Evolutionary conservation across 306 rosid genomes (phyloP).

Genomic region (Prosopis cineraria): DNA sequence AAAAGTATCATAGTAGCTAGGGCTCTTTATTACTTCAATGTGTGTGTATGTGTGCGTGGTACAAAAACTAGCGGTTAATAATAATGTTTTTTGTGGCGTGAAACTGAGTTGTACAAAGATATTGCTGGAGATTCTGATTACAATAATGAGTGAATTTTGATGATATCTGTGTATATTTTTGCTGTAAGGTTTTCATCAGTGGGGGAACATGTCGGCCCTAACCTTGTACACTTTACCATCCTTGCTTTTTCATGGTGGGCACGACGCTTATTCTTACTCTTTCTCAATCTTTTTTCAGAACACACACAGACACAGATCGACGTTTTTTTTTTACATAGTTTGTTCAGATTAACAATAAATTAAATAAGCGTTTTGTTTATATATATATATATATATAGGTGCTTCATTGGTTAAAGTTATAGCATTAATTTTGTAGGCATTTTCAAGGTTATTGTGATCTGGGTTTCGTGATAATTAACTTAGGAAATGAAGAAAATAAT

Average conservation of each 20-base stretch:
- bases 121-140: background rate
- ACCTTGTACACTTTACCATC: background rate
- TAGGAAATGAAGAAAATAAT: background rate
- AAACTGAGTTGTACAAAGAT: slow-evolving; percentile 4
- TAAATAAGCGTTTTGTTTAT: no score
- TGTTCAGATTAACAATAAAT: background rate
- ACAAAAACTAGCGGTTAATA: slow-evolving; percentile 3
- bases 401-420: background rate
- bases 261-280: background rate
- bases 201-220: slow-evolving; percentile 7
- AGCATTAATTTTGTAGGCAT: background rate
- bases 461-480: background rate
- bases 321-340: no score
- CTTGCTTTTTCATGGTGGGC: slow-evolving; percentile 6
- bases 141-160: background rate
- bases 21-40: background rate
- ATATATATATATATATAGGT: background rate
- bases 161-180: background rate
- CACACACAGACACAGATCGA: background rate
- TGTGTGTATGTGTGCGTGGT: background rate
- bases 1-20: background rate
- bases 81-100: slow-evolving; percentile 3
- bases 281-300: background rate
- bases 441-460: no score
- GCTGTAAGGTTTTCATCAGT: background rate